phyloP scores from a whole-genome alignment of 345 rosid genomes.

The Capsella bursapastoris region DNA sequence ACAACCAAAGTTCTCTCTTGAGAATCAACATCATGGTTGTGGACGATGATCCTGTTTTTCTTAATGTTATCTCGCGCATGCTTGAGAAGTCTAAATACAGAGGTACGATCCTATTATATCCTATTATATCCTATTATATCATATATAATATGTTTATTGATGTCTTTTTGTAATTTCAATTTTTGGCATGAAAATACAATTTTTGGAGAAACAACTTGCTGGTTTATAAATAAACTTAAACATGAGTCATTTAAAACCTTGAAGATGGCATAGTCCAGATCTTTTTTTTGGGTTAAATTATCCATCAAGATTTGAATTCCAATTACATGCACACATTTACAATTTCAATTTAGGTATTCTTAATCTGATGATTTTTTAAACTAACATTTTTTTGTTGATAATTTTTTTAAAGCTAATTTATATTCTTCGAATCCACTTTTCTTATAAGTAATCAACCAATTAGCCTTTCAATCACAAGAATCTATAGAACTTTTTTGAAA shows the following conservation, averaged over 20 bases:
- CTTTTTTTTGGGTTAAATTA: neutral
- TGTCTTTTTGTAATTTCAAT: neutral
- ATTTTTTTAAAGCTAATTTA: neutral
- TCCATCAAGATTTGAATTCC: neutral
- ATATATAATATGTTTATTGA: neutral
- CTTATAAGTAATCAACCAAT: slow-evolving; percentile 15
- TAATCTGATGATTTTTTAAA: slow-evolving; percentile 9
- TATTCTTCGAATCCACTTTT: neutral
- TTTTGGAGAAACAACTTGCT: neutral
- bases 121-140: neutral
- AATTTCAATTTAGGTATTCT: neutral
- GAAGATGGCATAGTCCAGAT: neutral
- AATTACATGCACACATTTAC: slow-evolving; percentile 9
- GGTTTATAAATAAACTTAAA: too few relatives aligned
- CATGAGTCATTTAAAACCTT: neutral
- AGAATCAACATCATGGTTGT: slow-evolving; percentile 58
- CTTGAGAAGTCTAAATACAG: slow-evolving; percentile 47
- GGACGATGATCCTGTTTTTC: slow-evolving; percentile 65
- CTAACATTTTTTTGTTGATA: neutral
- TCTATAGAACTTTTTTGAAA: neutral
- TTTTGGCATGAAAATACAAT: neutral
- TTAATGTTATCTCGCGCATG: slow-evolving; percentile 55
- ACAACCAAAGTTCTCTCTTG: slow-evolving; percentile 32
- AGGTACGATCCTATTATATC: slow-evolving; percentile 49
- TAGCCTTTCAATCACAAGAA: neutral